phyloP scores from a whole-genome alignment of 768 basidiomycete species.

The Leccinum sublutescens region DNA sequence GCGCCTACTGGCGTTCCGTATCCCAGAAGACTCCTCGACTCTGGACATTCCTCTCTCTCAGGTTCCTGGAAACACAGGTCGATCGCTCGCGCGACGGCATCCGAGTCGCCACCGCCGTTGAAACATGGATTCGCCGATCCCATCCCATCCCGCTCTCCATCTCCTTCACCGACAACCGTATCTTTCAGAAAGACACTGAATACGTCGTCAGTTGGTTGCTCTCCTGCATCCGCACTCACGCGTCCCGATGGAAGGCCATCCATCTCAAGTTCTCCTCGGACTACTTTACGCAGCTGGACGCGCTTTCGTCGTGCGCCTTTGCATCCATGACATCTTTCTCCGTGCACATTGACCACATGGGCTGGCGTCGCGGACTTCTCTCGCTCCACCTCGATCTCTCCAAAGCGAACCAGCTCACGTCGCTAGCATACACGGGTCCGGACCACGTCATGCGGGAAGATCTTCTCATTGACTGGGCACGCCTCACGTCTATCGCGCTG shows the following conservation, averaged over 20 bases:
- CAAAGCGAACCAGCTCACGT: constrained; percentile 16
- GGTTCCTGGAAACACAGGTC: constrained; percentile 20
- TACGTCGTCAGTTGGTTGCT: constrained; percentile 19
- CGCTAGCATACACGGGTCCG: constrained; percentile 27
- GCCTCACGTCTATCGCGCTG: constrained; percentile 24
- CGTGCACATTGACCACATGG: constrained; percentile 28
- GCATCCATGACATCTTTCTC: constrained; percentile 24
- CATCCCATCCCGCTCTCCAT: constrained; percentile 23
- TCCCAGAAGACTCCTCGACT: constrained; percentile 17
- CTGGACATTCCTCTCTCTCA: constrained; percentile 27
- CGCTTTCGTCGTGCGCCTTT: constrained; percentile 21
- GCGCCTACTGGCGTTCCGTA: constrained; percentile 26
- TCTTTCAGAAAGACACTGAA: constrained; percentile 27
- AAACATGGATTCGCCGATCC: constrained; percentile 26
- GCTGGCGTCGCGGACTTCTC: constrained; percentile 23
- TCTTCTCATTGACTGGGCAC: constrained; percentile 22
- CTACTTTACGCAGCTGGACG: constrained; percentile 20
- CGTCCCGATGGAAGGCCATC: constrained; percentile 25
- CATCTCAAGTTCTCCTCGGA: constrained; percentile 29
- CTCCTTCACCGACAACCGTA: constrained; percentile 26
- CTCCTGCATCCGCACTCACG: constrained; percentile 16
- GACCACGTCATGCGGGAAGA: constrained; percentile 23
- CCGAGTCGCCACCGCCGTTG: constrained; percentile 14
- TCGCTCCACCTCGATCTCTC: constrained; percentile 23
- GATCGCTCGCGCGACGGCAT: constrained; percentile 21